A percentile compares a stretch with the other conserved stretches of the same genome.
Conservation (phyloP, 2,329 filamentous ascomycete genomes). For the Cladophialophora bantiana region DNA sequence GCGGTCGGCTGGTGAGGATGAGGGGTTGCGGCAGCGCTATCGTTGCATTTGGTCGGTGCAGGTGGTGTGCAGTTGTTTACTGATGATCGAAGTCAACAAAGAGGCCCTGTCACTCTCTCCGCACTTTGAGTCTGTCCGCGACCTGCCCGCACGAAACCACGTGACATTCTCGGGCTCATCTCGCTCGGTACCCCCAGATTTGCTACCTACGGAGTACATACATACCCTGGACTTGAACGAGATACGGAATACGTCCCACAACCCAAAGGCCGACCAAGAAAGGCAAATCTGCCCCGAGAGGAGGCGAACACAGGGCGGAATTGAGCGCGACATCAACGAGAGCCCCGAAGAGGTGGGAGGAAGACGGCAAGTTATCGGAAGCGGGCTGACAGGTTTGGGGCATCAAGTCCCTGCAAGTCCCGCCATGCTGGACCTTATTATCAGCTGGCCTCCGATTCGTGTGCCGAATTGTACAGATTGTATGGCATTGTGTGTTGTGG, state of each 20-base stretch:
- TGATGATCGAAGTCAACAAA: background rate
- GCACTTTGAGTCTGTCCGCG: background rate
- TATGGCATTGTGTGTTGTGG: conserved; percentile 8
- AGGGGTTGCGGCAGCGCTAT: background rate
- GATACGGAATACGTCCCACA: conserved; percentile 10
- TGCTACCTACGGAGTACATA: background rate
- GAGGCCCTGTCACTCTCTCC: background rate
- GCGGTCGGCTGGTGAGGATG: background rate
- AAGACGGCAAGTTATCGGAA: conserved; percentile 18
- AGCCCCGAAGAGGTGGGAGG: conserved; percentile 7
- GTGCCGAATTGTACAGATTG: conserved; percentile 16
- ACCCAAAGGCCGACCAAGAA: background rate
- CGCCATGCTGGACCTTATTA: conserved; percentile 27
- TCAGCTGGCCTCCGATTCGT: conserved; percentile 35
- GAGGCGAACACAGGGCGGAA: conserved; percentile 9
- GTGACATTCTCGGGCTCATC: background rate
- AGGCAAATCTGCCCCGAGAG: background rate
- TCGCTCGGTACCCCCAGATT: background rate
- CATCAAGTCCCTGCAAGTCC: conserved; percentile 33
- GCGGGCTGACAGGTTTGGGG: conserved; percentile 21
- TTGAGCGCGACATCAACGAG: background rate
- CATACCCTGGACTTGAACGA: background rate
- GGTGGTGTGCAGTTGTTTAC: conserved; percentile 13
- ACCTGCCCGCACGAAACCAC: conserved; percentile 9
- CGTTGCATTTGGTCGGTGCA: conserved; percentile 1